Conservation (phyloP, 768 basidiomycete genomes). For the Pilatotrama ljubarskyi region DNA sequence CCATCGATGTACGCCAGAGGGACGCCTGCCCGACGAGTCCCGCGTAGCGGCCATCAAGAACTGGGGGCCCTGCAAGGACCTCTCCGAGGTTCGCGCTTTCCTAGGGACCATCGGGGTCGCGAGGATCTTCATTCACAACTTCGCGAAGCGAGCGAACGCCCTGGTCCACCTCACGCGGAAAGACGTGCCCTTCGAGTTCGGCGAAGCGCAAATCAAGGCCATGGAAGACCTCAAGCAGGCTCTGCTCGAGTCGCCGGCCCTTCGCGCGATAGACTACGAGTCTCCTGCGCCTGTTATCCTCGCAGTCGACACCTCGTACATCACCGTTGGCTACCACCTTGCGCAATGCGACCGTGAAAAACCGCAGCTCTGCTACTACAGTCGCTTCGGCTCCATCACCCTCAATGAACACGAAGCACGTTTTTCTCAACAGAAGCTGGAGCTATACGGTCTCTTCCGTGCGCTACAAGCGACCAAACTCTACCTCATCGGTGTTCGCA, state of each 20-base stretch:
- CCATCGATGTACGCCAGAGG: conserved; percentile 39
- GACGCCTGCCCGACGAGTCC: conserved; percentile 29
- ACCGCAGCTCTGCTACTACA: conserved; percentile 23
- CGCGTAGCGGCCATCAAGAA: conserved; percentile 29
- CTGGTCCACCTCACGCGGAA: conserved; percentile 25
- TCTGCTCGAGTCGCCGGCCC: conserved; percentile 5
- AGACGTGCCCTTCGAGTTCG: conserved; percentile 23
- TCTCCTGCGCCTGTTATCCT: conserved; percentile 19
- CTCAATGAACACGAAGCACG: conserved; percentile 35
- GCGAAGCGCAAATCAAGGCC: conserved; percentile 9
- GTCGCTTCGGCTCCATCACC: conserved; percentile 40
- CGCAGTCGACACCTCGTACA: conserved; percentile 29
- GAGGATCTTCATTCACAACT: conserved; percentile 25
- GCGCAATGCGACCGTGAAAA: conserved; percentile 24
- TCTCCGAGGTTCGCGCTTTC: conserved; percentile 30
- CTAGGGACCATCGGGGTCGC: conserved; percentile 25
- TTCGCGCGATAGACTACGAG: conserved; percentile 25
- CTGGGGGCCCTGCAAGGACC: conserved; percentile 23
- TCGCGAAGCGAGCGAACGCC: conserved; percentile 16
- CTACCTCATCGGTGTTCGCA: conserved; percentile 30
- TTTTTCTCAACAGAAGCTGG: conserved; percentile 33
- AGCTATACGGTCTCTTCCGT: conserved; percentile 28
- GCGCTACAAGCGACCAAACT: conserved; percentile 15
- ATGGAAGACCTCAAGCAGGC: conserved; percentile 23
- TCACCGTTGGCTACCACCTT: conserved; percentile 29